These are phyloP conservation scores for Neofusicoccum sp. DNA, from an alignment of 2,329 filamentous ascomycete species.

Conservation along the genomic window DNA sequence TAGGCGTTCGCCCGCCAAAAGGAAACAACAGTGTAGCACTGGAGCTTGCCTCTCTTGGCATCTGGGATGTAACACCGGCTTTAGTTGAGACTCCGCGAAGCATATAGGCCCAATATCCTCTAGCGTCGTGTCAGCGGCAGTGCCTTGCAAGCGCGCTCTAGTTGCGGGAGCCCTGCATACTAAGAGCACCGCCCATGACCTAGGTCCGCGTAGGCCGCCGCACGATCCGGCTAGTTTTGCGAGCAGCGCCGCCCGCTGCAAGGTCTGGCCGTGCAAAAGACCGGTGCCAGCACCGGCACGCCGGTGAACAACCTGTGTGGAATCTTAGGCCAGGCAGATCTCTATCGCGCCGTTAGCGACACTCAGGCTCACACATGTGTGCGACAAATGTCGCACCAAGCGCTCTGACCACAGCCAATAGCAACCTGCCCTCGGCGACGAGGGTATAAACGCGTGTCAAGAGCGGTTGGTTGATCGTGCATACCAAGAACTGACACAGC, in stretches of 20 bases:
- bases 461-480: neutral
- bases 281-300: neutral
- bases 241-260: neutral
- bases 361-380: slow-evolving; percentile 5
- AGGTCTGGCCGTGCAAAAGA: neutral
- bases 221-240: slow-evolving; percentile 10
- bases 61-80: slow-evolving; percentile 9
- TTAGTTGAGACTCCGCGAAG: slow-evolving; percentile 11
- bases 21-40: slow-evolving; percentile 5
- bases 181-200: slow-evolving; percentile 3
- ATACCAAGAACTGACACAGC: slow-evolving; percentile 4
- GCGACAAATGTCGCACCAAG: slow-evolving; percentile 7
- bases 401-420: slow-evolving; percentile 16
- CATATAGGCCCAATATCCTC: slow-evolving; percentile 14
- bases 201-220: slow-evolving; percentile 3
- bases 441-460: slow-evolving; percentile 12
- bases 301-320: neutral
- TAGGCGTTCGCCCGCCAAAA: neutral
- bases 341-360: neutral
- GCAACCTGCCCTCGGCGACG: neutral
- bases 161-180: slow-evolving; percentile 15
- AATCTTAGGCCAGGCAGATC: slow-evolving; percentile 1
- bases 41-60: slow-evolving; percentile 6
- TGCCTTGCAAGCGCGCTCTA: slow-evolving; percentile 10
- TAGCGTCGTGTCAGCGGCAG: slow-evolving; percentile 15